Conservation (phyloP, 805 yeast species). For the Candida rishiriensis region DNA sequence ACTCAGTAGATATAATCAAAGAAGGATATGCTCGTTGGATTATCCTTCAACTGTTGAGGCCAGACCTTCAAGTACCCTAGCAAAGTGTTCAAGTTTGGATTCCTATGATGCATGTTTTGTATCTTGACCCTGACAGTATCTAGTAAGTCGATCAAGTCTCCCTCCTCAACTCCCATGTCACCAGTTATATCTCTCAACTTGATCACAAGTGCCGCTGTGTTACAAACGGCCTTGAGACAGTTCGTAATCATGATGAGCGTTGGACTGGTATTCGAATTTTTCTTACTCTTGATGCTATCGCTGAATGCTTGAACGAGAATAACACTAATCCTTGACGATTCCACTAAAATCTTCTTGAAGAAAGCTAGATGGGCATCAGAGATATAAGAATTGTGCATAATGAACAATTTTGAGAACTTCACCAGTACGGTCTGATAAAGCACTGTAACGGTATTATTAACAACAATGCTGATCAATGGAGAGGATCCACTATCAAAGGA, state of each 20-base stretch:
- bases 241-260: constrained; percentile 23
- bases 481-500: constrained; percentile 24
- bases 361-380: constrained; percentile 14
- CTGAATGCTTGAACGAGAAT: constrained; percentile 15
- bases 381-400: constrained; percentile 7
- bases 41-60: constrained; percentile 14
- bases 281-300: constrained; percentile 12
- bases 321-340: constrained; percentile 18
- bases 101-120: constrained; percentile 3
- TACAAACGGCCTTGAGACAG: constrained; percentile 25
- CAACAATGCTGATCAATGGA: constrained; percentile 21
- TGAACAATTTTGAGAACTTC: constrained; percentile 23
- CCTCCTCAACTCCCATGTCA: constrained; percentile 4
- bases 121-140: constrained; percentile 3
- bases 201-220: constrained; percentile 20
- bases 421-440: constrained; percentile 26
- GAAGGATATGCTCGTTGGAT: constrained; percentile 19
- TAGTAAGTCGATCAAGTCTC: constrained; percentile 2
- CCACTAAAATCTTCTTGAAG: constrained; percentile 17
- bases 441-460: constrained; percentile 22
- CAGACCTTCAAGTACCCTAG: constrained; percentile 12
- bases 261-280: constrained; percentile 15
- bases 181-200: constrained; percentile 15
- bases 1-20: too few species aligned
- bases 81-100: constrained; percentile 14